Evolutionary conservation across 495 filamentous ascomycete species (phyloP).

Genomic region (Penicillium turbatum): DNA sequence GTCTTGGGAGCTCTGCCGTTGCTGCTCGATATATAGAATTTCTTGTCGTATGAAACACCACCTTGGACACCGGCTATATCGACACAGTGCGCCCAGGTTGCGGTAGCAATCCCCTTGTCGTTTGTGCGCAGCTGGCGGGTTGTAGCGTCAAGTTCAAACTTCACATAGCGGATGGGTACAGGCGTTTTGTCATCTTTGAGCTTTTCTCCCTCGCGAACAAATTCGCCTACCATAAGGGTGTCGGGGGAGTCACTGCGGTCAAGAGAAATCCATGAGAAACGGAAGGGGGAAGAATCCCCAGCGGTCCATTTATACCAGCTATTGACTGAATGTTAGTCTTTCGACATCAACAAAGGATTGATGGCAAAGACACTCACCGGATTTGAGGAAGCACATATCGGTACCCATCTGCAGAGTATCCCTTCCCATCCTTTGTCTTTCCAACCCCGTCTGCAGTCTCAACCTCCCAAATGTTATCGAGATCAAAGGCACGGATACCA

Average conservation of each 20-base stretch:
- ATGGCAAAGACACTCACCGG: slow-evolving; percentile 18
- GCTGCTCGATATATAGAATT: slow-evolving; percentile 22
- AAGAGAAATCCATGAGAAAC: slow-evolving; percentile 22
- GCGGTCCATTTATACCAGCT: slow-evolving; percentile 18
- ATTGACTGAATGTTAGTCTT: background rate
- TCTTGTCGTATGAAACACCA: slow-evolving; percentile 14
- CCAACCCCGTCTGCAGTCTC: slow-evolving; percentile 23
- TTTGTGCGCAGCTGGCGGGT: slow-evolving; percentile 16
- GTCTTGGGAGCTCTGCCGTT: slow-evolving; percentile 13
- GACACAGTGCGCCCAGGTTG: slow-evolving; percentile 20
- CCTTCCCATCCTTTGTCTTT: slow-evolving; percentile 18
- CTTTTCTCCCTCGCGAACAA: slow-evolving; percentile 14
- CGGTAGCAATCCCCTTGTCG: slow-evolving; percentile 13
- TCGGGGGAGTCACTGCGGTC: slow-evolving; percentile 21
- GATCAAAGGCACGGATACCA: slow-evolving; percentile 32
- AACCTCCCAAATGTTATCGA: slow-evolving; percentile 32
- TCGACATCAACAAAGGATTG: too few relatives aligned
- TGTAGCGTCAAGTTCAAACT: slow-evolving; percentile 16
- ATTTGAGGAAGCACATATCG: slow-evolving; percentile 28
- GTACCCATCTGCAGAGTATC: slow-evolving; percentile 31
- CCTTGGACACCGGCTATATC: slow-evolving; percentile 22
- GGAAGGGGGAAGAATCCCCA: slow-evolving; percentile 20
- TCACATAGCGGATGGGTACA: slow-evolving; percentile 21
- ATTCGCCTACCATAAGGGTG: slow-evolving; percentile 23
- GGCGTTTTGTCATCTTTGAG: slow-evolving; percentile 1